phyloP scores from a whole-genome alignment of 768 basidiomycete genomes.

The Saitozyma sp. region DNA sequence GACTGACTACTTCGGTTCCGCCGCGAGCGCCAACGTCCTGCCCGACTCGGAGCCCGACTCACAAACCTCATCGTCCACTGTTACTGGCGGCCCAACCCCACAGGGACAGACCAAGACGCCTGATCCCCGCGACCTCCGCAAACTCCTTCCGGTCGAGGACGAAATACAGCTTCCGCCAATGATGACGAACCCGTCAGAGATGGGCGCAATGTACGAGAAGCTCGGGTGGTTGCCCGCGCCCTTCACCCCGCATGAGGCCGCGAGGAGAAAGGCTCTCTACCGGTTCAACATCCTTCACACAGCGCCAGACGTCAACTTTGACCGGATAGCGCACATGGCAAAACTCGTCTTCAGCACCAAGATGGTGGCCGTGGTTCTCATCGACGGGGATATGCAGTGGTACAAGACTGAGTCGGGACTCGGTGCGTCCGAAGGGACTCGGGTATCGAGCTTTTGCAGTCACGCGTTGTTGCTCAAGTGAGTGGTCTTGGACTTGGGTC shows the following conservation, averaged over 20 bases:
- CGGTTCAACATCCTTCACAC: constrained; percentile 91
- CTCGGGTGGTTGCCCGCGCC: constrained; percentile 67
- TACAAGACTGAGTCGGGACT: constrained; percentile 78
- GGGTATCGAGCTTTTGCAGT: constrained; percentile 73
- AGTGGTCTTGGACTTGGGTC: constrained; percentile 27
- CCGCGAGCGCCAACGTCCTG: constrained; percentile 15
- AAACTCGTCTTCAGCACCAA: constrained; percentile 91
- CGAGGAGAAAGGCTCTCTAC: constrained; percentile 78
- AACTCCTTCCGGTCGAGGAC: neutral
- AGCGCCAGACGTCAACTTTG: constrained; percentile 82
- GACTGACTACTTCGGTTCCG: constrained; percentile 46
- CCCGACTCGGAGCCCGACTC: constrained; percentile 9
- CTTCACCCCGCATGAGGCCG: constrained; percentile 77
- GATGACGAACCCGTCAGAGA: constrained; percentile 23
- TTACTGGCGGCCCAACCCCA: constrained; percentile 7
- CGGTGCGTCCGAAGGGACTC: constrained; percentile 56
- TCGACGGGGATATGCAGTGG: constrained; percentile 87
- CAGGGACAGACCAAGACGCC: constrained; percentile 5
- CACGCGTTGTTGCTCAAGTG: constrained; percentile 80
- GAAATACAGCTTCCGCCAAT: constrained; percentile 7
- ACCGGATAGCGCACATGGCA: constrained; percentile 86
- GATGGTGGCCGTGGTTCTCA: constrained; percentile 74
- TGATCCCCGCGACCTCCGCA: neutral
- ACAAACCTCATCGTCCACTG: constrained; percentile 32
- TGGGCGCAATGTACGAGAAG: constrained; percentile 34